These are phyloP conservation scores for Ochetophila trinervis DNA, from an alignment of 306 rosid species.

Conservation along the genomic window DNA sequence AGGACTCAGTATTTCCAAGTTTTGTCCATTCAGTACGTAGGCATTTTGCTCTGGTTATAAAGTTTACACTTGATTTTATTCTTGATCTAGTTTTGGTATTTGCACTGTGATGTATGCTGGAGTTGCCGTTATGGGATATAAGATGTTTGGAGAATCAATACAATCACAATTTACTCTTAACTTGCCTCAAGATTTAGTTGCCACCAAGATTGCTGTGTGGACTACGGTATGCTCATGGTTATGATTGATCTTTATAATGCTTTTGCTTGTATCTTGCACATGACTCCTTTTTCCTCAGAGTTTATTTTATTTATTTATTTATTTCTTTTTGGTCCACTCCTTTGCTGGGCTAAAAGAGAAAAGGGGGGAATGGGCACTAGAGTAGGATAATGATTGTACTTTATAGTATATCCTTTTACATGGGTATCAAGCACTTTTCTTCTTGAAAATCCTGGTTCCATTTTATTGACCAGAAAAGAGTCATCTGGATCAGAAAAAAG, in stretches of 20 bases:
- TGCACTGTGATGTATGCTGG: conserved; percentile 79
- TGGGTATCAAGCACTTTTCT: neutral
- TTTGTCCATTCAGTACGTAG: neutral
- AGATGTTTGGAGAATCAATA: conserved; percentile 84
- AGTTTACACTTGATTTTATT: neutral
- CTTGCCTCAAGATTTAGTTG: conserved; percentile 78
- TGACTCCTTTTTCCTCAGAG: neutral
- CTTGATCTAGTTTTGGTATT: conserved; percentile 48
- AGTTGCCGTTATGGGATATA: conserved; percentile 90
- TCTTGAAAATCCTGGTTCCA: no score
- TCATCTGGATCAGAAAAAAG: no score
- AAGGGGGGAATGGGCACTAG: no score
- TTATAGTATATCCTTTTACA: neutral
- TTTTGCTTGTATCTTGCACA: neutral
- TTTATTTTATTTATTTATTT: neutral
- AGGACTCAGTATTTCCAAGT: no score
- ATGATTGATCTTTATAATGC: neutral
- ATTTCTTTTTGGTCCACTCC: neutral
- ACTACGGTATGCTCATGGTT: conserved; percentile 66
- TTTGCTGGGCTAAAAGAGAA: neutral
- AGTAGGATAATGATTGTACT: neutral
- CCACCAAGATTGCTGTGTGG: conserved; percentile 93
- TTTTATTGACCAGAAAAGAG: no score
- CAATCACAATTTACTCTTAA: conserved; percentile 91
- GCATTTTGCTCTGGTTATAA: neutral